Conservation (phyloP, 164 flowering plant genomes). For the Warburgia ugandensis region DNA sequence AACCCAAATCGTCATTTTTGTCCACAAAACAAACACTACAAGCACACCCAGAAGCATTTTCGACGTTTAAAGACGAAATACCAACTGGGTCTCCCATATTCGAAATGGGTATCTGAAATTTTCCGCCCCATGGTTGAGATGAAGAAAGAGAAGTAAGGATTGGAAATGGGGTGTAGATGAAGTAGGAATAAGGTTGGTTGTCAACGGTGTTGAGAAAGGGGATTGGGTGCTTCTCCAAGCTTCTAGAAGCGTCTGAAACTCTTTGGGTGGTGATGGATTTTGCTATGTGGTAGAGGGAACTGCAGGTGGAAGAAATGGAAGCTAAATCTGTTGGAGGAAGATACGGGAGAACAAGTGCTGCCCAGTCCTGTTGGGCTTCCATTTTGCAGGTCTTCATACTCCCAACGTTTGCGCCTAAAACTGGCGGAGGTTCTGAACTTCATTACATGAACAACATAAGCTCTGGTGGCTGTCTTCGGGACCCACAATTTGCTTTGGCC, state of each 20-base stretch:
- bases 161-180: constrained; percentile 58
- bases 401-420: no score
- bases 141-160: constrained; percentile 17
- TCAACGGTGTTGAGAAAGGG: constrained; percentile 61
- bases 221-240: constrained; percentile 49
- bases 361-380: no score
- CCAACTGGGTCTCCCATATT: neutral
- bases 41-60: constrained; percentile 37
- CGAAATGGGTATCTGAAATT: constrained; percentile 1
- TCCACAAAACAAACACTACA: constrained; percentile 29
- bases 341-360: constrained; percentile 52
- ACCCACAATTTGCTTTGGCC: no score
- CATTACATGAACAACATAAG: no score
- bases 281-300: constrained; percentile 34
- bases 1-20: constrained; percentile 19
- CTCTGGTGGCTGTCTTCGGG: no score
- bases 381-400: no score
- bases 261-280: constrained; percentile 39
- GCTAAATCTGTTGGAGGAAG: constrained; percentile 53
- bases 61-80: constrained; percentile 10
- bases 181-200: constrained; percentile 51
- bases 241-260: constrained; percentile 60
- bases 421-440: no score
- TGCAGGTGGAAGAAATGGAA: constrained; percentile 52
- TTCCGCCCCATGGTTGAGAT: constrained; percentile 55